A percentile compares a stretch with the other conserved stretches of the same genome.
Evolutionary conservation across 202 grass and related monocot species (phyloP).

Genomic region (Sporobolus alterniflorus): DNA sequence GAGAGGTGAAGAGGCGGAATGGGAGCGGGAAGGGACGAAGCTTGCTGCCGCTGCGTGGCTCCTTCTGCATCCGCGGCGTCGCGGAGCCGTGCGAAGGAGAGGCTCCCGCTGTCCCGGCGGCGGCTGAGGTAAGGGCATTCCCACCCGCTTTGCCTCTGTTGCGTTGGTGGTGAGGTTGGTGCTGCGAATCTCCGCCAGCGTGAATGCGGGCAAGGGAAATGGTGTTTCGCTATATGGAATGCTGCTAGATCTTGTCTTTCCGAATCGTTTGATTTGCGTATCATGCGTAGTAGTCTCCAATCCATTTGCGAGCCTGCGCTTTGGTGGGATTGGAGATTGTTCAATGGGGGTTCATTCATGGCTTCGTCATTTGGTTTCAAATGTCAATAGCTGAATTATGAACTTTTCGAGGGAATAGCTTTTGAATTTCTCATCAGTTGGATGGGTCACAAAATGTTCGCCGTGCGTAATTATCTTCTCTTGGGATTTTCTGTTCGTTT

Average conservation of each 20-base stretch:
- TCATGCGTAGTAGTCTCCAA: neutral
- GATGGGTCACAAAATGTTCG: neutral
- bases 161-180: neutral
- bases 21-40: conserved; percentile 38
- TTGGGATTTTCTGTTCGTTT: neutral
- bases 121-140: conserved; percentile 10
- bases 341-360: neutral
- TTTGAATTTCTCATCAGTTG: neutral
- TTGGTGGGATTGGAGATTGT: neutral
- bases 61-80: conserved; percentile 69
- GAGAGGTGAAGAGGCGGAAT: conserved; percentile 25
- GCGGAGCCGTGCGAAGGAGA: conserved; percentile 28
- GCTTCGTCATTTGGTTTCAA: neutral
- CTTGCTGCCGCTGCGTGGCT: conserved; percentile 50
- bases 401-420: neutral
- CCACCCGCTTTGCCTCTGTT: neutral
- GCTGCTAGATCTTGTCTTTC: conserved; percentile 30
- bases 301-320: neutral
- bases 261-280: neutral
- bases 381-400: neutral
- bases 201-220: neutral
- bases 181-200: neutral
- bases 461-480: neutral
- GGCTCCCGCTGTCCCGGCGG: conserved; percentile 3
- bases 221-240: neutral